phyloP scores from a whole-genome alignment of 202 grass and related monocot genomes.

The Bolboschoenoplectus hybrid region DNA sequence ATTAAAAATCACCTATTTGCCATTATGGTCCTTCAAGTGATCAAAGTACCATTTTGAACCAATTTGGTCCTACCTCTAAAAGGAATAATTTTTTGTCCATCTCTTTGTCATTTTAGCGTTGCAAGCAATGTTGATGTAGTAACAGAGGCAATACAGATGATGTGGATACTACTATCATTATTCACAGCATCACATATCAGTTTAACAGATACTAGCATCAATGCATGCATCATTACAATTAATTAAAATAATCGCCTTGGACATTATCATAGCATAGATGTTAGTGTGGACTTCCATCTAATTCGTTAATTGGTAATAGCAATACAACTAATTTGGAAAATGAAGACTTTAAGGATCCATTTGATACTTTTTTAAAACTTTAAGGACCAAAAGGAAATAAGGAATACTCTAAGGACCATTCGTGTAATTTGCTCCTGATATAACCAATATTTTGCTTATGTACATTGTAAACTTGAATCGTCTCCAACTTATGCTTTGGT shows the following conservation, averaged over 20 bases:
- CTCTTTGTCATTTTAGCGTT: too few species aligned
- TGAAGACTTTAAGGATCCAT: neutral
- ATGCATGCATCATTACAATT: neutral
- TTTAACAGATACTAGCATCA: neutral
- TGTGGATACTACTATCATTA: neutral
- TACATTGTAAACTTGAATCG: neutral
- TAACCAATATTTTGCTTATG: neutral
- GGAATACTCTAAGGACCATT: neutral
- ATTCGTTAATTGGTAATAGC: neutral
- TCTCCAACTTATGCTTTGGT: neutral
- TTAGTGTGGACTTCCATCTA: neutral
- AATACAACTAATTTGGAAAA: neutral
- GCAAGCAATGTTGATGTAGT: too few species aligned
- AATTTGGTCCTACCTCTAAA: too few species aligned
- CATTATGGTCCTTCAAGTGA: too few species aligned
- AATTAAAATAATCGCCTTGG: neutral
- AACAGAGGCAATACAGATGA: neutral
- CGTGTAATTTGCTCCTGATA: neutral
- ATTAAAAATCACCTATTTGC: too few species aligned
- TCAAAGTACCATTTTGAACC: too few species aligned
- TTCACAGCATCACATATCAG: neutral
- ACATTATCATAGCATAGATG: neutral
- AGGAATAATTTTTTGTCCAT: neutral
- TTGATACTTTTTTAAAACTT: neutral
- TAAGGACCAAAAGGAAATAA: neutral